A percentile compares a stretch with the other conserved stretches of the same genome.
Conservation (phyloP, 2,329 filamentous ascomycete genomes). For the Cryphonectria radicalis region DNA sequence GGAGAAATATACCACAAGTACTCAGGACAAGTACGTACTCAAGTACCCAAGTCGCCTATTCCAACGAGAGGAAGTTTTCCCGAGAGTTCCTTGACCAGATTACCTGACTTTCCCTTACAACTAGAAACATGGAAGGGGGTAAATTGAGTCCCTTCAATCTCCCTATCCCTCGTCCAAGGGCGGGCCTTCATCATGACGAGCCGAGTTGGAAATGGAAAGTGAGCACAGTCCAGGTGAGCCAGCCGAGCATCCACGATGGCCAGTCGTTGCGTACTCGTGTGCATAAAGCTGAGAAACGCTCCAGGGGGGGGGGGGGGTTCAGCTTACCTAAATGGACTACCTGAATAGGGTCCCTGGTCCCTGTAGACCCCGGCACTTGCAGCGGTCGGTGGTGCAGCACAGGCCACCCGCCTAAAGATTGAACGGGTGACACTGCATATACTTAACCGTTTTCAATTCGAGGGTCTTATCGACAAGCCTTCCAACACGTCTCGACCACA, state of each 20-base stretch:
- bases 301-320: not conserved
- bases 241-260: not conserved
- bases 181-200: not conserved
- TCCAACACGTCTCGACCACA: not conserved
- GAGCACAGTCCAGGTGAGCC: not conserved
- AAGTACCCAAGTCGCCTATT: too few species aligned
- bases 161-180: not conserved
- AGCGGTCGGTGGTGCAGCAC: not conserved
- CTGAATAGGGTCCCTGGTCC: not conserved
- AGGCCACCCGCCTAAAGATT: not conserved
- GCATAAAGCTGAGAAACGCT: not conserved
- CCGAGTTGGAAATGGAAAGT: not conserved
- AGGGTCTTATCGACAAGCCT: not conserved
- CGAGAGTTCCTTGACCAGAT: too few species aligned
- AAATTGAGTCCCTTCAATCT: too few species aligned
- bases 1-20: too few species aligned
- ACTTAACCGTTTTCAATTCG: not conserved
- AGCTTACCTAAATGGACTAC: not conserved
- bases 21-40: too few species aligned
- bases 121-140: too few species aligned
- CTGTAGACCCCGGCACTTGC: not conserved
- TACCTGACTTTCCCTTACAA: too few species aligned
- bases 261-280: not conserved
- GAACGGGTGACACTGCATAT: constrained; percentile 3
- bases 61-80: too few species aligned